Evolutionary conservation across 2,329 filamentous ascomycete species (phyloP).

Genomic region (Alternaria gaisen): DNA sequence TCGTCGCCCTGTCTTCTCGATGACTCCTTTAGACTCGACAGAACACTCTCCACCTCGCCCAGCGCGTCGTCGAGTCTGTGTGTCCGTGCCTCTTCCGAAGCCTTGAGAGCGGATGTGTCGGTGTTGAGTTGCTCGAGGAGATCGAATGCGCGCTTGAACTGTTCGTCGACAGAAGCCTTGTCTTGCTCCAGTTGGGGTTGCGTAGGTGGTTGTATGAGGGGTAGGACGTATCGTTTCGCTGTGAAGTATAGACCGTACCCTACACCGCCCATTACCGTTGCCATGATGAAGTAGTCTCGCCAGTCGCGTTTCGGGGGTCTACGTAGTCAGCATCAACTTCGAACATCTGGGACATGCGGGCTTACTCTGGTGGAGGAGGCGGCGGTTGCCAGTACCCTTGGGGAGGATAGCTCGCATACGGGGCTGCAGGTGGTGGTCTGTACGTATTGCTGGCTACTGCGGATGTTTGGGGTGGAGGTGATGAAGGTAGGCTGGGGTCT

Average conservation of each 20-base stretch:
- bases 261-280: conserved; percentile 89
- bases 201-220: conserved; percentile 90
- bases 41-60: conserved; percentile 82
- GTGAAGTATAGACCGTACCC: conserved; percentile 88
- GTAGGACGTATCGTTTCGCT: conserved; percentile 88
- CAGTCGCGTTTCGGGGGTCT: conserved; percentile 82
- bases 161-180: conserved; percentile 89
- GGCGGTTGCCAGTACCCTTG: conserved; percentile 62
- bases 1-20: conserved; percentile 87
- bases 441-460: conserved; percentile 53
- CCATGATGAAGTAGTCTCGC: conserved; percentile 99
- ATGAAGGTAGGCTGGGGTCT: conserved; percentile 56
- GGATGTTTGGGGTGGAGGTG: conserved; percentile 59
- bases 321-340: conserved; percentile 23
- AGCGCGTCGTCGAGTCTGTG: conserved; percentile 83
- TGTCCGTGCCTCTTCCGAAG: conserved; percentile 83
- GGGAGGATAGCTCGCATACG: conserved; percentile 62
- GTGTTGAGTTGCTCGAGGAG: conserved; percentile 90
- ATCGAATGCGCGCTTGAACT: conserved; percentile 90
- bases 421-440: conserved; percentile 55
- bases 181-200: conserved; percentile 93
- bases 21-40: conserved; percentile 81
- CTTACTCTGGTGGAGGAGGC: conserved; percentile 64
- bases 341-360: neutral
- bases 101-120: conserved; percentile 88